Percentiles rank a stretch among this genome's conserved stretches.
These are phyloP conservation scores for Phytophthora sojae DNA, from an alignment of 352 stramenopile genomes.

Conservation along the genomic window DNA sequence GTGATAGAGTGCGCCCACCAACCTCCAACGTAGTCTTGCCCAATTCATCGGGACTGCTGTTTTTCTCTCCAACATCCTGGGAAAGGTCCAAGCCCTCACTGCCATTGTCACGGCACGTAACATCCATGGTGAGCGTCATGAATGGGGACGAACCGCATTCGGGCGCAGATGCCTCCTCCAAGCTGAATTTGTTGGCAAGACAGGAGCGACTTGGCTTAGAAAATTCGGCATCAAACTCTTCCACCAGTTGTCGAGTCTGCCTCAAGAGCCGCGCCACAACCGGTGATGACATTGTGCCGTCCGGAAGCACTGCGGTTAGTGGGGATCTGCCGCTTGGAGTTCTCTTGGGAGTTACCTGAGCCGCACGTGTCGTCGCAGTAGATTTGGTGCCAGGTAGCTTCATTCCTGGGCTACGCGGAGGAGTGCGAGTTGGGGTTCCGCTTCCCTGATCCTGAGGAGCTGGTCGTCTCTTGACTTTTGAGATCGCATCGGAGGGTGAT, in stretches of 20 bases:
- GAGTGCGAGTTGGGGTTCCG: constrained; percentile 13
- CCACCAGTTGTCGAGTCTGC: constrained; percentile 36
- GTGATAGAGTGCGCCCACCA: neutral
- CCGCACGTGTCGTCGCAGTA: constrained; percentile 5
- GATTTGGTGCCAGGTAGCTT: constrained; percentile 3
- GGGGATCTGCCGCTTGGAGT: neutral
- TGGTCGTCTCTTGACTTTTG: neutral
- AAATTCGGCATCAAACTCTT: constrained; percentile 39
- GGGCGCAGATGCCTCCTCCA: neutral
- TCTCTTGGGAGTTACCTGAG: constrained; percentile 7
- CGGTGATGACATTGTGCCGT: constrained; percentile 28
- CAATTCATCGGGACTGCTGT: neutral
- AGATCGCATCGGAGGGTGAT: neutral
- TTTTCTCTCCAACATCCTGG: constrained; percentile 11
- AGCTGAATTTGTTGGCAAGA: constrained; percentile 2
- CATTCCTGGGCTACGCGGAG: constrained; percentile 5
- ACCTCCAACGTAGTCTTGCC: neutral
- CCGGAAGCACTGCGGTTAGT: constrained; percentile 19
- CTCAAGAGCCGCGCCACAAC: constrained; percentile 35
- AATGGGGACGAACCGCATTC: constrained; percentile 7
- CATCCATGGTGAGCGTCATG: constrained; percentile 33
- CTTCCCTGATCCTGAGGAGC: constrained; percentile 1
- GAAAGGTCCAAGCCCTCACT: constrained; percentile 24
- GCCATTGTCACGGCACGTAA: constrained; percentile 33
- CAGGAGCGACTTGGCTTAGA: constrained; percentile 5